A percentile compares a stretch with the other conserved stretches of the same genome.
Conservation (phyloP, 106 monocot species). For the Allium sativum region DNA sequence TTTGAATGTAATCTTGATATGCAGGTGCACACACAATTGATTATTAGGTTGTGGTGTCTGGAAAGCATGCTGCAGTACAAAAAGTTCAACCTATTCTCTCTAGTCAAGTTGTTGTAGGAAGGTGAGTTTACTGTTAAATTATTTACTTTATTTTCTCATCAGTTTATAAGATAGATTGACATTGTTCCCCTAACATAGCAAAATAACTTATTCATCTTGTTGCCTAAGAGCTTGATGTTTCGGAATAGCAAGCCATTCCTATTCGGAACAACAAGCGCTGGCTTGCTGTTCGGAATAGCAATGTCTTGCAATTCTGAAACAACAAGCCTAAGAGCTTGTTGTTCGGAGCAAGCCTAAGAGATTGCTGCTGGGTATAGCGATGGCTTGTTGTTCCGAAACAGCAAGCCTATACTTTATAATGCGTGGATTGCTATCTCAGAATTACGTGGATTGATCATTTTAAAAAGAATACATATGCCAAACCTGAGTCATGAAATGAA, state of each 20-base stretch:
- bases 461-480: conserved; percentile 27
- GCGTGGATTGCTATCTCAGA: conserved; percentile 10
- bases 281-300: no score
- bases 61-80: conserved; percentile 29
- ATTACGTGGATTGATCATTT: conserved; percentile 18
- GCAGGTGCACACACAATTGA: no score
- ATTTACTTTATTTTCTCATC: background rate
- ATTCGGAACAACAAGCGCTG: no score
- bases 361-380: no score
- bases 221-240: no score
- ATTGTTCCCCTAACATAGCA: conserved; percentile 32
- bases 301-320: no score
- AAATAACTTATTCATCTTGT: conserved; percentile 82
- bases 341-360: no score
- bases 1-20: no score
- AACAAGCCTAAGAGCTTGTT: no score
- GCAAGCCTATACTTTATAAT: conserved; percentile 10
- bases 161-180: background rate
- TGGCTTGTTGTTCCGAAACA: no score
- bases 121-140: conserved; percentile 22
- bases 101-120: conserved; percentile 54
- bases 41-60: conserved; percentile 60
- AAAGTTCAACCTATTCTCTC: conserved; percentile 40
- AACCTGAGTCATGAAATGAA: conserved; percentile 31
- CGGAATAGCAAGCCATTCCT: no score